Percentiles rank a stretch among this genome's conserved stretches.
These are phyloP conservation scores for Entonaema liquescens DNA, from an alignment of 495 filamentous ascomycete genomes.

Conservation along the genomic window DNA sequence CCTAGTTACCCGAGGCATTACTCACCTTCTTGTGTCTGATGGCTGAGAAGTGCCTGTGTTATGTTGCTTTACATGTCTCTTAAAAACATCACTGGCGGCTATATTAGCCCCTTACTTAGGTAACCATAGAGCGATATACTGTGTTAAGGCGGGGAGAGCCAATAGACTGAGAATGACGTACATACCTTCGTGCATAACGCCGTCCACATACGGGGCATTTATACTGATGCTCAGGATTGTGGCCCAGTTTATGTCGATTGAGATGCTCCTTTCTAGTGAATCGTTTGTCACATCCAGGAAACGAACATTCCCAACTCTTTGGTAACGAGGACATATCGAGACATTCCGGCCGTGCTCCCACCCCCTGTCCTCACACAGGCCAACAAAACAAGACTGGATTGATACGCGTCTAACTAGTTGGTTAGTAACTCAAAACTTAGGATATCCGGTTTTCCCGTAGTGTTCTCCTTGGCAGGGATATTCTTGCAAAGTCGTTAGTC, in stretches of 20 bases:
- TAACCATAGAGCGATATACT: background rate
- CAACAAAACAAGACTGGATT: background rate
- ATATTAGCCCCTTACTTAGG: constrained; percentile 10
- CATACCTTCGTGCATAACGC: constrained; percentile 36
- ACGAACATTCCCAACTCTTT: constrained; percentile 25
- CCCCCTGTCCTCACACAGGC: constrained; percentile 6
- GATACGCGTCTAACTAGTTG: background rate
- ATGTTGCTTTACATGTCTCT: constrained; percentile 46
- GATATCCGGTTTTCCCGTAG: background rate
- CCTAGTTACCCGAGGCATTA: background rate
- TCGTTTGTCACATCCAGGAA: constrained; percentile 34
- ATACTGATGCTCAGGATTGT: constrained; percentile 33
- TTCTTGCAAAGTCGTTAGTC: too few species aligned
- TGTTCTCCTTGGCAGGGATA: background rate
- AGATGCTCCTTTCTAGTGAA: constrained; percentile 39
- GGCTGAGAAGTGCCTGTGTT: constrained; percentile 6
- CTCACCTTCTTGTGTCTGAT: constrained; percentile 1
- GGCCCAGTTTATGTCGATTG: constrained; percentile 32
- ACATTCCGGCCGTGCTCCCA: background rate
- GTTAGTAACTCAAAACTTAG: background rate
- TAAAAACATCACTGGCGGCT: constrained; percentile 39
- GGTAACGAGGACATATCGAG: constrained; percentile 25
- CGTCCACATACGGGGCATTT: constrained; percentile 36
- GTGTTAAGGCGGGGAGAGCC: background rate
- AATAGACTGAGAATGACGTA: background rate